Evolutionary conservation across 1,284 basidiomycete genomes (phyloP), one percentile per base, ranked within the genome.

Genomic region (Microstroma glucosiphilum): DNA sequence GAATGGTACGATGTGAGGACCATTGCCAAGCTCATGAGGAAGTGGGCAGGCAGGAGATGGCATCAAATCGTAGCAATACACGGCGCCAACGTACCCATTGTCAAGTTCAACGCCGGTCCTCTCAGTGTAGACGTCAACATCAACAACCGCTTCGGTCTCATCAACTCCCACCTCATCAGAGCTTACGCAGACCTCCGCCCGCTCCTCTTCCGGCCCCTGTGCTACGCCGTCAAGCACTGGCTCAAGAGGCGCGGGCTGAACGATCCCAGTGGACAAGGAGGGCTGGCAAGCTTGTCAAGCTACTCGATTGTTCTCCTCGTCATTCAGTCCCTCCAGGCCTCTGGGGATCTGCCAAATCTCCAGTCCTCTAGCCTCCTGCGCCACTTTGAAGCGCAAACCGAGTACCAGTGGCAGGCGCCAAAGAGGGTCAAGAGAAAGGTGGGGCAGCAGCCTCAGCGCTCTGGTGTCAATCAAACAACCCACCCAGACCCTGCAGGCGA

Each of bases 281-380:
- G 73, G 0, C 58, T 46, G 7, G 59, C 62, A 59, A 67, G 66
- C 2, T 67, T 76, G 61, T 71, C 66, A 56, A 70, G 68, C 51
- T 76, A 76, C 66, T 70, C 73, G 3, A 65, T 74, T n/a, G 64
- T 66, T 6, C 66, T 76, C 13, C 64, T 73, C 66, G 71, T 71
- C 9, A 68, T 81, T 56, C 67, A 75, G 23, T 78, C 75, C 55
- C 70, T 80, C 6, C 80, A 80, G 60, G 49, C 63, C 1, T 60
- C 67, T 51, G 64, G 65, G 0, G 41, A 78, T 43, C 62, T 81
- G 17, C 80, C 80, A 1, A 80, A 80, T 56, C 65, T 81, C 4
- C 80, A 81, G 51, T 69, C 70, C 49, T 57, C 65, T 1, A 23
- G 40, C 4, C 63, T 80, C 6, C 72, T 80, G 40, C 58, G 53